Conservation (phyloP, 1,284 basidiomycete species). For the Vanrija humicola region DNA sequence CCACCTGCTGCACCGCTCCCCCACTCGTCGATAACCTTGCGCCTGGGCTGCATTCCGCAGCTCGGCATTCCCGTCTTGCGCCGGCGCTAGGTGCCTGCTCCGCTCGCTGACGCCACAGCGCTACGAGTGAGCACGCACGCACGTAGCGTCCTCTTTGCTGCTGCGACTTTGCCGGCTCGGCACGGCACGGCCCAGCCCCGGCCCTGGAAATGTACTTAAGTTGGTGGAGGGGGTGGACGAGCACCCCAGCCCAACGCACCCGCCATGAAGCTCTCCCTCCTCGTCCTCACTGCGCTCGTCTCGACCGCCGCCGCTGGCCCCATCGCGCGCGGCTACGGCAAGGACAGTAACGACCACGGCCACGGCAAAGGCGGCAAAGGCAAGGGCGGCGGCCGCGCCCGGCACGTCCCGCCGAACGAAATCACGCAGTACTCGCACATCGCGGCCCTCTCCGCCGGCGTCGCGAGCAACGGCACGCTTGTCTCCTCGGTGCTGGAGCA, state of each 20-base stretch:
- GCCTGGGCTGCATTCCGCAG: too few species aligned
- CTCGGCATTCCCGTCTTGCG: too few species aligned
- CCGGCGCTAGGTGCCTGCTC: too few species aligned
- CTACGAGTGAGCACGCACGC: too few species aligned
- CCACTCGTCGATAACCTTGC: too few species aligned
- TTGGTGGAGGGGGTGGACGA: too few species aligned
- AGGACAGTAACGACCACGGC: background rate
- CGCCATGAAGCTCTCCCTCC: background rate
- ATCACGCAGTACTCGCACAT: conserved; percentile 15
- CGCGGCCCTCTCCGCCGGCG: conserved; percentile 11
- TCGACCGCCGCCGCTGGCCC: background rate
- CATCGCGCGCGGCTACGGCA: background rate
- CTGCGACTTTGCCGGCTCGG: too few species aligned
- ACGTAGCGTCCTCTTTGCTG: too few species aligned
- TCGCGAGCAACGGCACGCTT: conserved; percentile 6
- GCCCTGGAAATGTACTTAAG: too few species aligned
- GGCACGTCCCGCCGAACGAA: background rate
- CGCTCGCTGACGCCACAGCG: too few species aligned
- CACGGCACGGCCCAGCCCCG: too few species aligned
- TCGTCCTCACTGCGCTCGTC: conserved; percentile 1
- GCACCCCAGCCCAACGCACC: background rate
- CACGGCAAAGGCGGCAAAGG: background rate
- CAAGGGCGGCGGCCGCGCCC: background rate
- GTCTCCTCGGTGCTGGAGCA: conserved; percentile 4
- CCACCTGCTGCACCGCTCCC: too few species aligned